phyloP scores from a whole-genome alignment of 2,329 filamentous ascomycete species.

The Chrysosphaeria jannelii region DNA sequence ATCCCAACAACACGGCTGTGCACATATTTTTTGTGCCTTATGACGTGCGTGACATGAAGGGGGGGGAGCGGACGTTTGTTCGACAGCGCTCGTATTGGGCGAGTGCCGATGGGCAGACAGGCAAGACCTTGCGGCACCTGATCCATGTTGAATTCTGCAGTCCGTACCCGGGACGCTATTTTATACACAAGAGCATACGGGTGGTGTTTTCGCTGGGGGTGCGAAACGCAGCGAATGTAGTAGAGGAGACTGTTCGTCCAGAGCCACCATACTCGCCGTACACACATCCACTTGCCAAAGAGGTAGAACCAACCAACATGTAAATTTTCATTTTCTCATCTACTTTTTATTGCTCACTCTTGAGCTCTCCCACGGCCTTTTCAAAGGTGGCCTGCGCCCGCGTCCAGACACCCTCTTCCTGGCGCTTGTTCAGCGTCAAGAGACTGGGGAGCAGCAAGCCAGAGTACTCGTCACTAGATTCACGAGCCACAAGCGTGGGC shows the following conservation, averaged over 20 bases:
- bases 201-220: too few relatives aligned
- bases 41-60: slow-evolving; percentile 71
- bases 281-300: too few relatives aligned
- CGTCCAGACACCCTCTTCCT: slow-evolving; percentile 48
- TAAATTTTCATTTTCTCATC: too few relatives aligned
- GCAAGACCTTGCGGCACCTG: slow-evolving; percentile 57
- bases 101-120: slow-evolving; percentile 14
- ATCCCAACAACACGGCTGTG: slow-evolving; percentile 91
- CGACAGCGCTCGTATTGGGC: slow-evolving; percentile 80
- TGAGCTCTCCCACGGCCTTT: slow-evolving; percentile 34
- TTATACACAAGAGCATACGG: slow-evolving; percentile 70
- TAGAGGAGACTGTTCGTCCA: too few relatives aligned
- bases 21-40: slow-evolving; percentile 90
- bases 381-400: slow-evolving; percentile 61
- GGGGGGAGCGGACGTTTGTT: slow-evolving; percentile 85
- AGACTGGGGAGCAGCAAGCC: slow-evolving; percentile 48
- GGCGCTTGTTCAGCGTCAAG: slow-evolving; percentile 45
- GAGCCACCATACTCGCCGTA: slow-evolving; percentile 70
- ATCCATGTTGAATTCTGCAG: slow-evolving; percentile 85
- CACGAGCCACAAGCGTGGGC: slow-evolving; percentile 54
- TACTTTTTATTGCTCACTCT: too few relatives aligned
- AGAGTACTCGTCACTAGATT: slow-evolving; percentile 63
- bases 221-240: too few relatives aligned
- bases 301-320: too few relatives aligned
- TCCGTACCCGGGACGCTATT: slow-evolving; percentile 54